phyloP scores from a whole-genome alignment of 805 yeast genomes.

The Yamadazyma ubonensis region DNA sequence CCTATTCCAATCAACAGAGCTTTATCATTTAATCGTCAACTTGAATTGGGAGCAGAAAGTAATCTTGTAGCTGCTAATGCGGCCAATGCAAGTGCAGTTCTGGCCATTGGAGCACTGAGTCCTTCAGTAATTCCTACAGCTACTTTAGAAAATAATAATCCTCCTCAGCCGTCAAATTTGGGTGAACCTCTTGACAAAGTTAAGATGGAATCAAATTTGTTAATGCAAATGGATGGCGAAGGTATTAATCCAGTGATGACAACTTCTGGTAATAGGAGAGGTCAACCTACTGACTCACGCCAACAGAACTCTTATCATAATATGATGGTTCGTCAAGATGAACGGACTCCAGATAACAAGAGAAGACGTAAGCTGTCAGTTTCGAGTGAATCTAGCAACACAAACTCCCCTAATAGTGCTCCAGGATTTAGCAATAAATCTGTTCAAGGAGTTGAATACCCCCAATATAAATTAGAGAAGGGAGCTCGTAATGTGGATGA shows the following conservation, averaged over 20 bases:
- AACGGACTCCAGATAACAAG: slow-evolving; percentile 2
- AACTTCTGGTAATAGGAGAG: neutral
- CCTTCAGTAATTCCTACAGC: slow-evolving; percentile 5
- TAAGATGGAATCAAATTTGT: neutral
- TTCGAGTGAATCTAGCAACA: neutral
- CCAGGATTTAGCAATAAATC: neutral
- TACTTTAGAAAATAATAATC: neutral
- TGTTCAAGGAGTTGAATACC: slow-evolving; percentile 16
- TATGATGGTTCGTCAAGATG: slow-evolving; percentile 1
- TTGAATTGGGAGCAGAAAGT: slow-evolving; percentile 6
- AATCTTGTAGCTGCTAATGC: slow-evolving; percentile 8
- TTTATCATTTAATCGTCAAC: slow-evolving; percentile 14
- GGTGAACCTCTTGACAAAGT: slow-evolving; percentile 4
- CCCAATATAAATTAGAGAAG: slow-evolving; percentile 26
- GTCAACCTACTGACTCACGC: neutral
- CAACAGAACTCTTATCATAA: slow-evolving; percentile 1
- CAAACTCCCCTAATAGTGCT: slow-evolving; percentile 3
- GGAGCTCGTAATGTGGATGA: slow-evolving; percentile 42
- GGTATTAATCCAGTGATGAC: slow-evolving; percentile 2
- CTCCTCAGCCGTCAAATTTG: neutral
- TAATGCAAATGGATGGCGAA: neutral
- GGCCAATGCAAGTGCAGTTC: slow-evolving; percentile 8
- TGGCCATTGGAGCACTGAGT: slow-evolving; percentile 9
- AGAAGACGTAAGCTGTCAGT: slow-evolving; percentile 11
- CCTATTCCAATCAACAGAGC: slow-evolving; percentile 18